These are phyloP conservation scores for Emericellopsis atlantica DNA, from an alignment of 2,329 filamentous ascomycete species.

Conservation along the genomic window DNA sequence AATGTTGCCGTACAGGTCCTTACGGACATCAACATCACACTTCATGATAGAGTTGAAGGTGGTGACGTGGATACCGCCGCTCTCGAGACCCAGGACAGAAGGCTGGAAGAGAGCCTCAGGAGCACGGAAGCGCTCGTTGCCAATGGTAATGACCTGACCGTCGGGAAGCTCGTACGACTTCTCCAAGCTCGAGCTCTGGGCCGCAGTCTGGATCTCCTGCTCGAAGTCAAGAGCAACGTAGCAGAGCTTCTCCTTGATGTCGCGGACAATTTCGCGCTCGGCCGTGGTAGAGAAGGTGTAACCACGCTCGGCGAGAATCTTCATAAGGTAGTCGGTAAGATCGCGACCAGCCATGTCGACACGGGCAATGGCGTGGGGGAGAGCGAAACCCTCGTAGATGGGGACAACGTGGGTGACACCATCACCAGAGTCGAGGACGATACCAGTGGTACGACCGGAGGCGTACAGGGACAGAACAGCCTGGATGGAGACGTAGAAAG, in stretches of 20 bases:
- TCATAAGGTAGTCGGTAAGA: conserved; percentile 99
- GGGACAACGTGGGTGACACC: conserved; percentile 99
- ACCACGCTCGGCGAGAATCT: conserved; percentile 98
- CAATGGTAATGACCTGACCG: conserved; percentile 99
- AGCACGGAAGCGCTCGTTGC: conserved; percentile 99
- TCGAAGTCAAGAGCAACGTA: conserved; percentile 99
- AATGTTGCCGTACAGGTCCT: conserved; percentile 99
- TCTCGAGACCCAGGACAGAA: conserved; percentile 94
- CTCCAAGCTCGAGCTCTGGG: conserved; percentile 97
- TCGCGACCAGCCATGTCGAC: conserved; percentile 99
- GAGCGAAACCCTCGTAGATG: conserved; percentile 99
- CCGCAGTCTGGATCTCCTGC: conserved; percentile 99
- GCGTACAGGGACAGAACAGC: conserved; percentile 98
- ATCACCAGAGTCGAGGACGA: conserved; percentile 99
- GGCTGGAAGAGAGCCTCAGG: conserved; percentile 99
- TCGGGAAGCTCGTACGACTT: conserved; percentile 99
- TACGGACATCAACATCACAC: conserved; percentile 99
- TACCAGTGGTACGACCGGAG: conserved; percentile 99
- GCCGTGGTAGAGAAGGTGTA: conserved; percentile 99
- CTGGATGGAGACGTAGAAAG: conserved; percentile 99
- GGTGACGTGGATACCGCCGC: conserved; percentile 97
- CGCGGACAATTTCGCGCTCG: conserved; percentile 99
- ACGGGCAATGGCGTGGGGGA: conserved; percentile 99
- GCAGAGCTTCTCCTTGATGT: conserved; percentile 99
- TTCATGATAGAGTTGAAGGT: conserved; percentile 99